These are phyloP conservation scores for Fulvia fulva DNA, from an alignment of 2,329 filamentous ascomycete species.

Conservation along the genomic window DNA sequence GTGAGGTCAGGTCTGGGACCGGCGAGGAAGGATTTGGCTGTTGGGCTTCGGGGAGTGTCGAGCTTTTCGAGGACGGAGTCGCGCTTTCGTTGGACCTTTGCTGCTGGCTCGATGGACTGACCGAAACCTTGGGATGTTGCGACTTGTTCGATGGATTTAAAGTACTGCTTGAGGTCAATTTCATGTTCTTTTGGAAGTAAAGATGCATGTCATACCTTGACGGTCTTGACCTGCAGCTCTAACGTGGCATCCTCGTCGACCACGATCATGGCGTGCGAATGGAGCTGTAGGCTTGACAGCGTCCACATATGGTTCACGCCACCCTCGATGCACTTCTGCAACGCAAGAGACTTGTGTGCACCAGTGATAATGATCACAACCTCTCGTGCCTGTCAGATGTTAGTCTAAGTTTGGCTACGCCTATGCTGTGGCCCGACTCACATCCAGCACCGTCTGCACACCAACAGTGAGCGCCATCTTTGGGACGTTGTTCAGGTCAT, in stretches of 20 bases:
- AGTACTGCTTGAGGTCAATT: conserved; percentile 37
- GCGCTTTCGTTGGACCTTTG: conserved; percentile 31
- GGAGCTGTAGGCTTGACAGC: conserved; percentile 73
- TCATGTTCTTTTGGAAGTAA: not conserved
- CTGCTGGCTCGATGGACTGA: conserved; percentile 39
- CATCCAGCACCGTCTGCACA: conserved; percentile 75
- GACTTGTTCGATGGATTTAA: conserved; percentile 49
- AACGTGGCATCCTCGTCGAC: conserved; percentile 68
- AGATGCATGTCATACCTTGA: conserved; percentile 28
- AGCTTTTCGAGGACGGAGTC: conserved; percentile 35
- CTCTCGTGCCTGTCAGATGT: conserved; percentile 56
- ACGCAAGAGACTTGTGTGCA: conserved; percentile 72
- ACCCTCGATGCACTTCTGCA: conserved; percentile 76
- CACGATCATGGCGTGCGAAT: conserved; percentile 76
- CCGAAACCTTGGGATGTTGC: conserved; percentile 43
- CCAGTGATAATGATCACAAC: conserved; percentile 80
- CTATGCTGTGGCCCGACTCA: too few relatives aligned
- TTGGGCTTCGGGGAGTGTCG: conserved; percentile 28
- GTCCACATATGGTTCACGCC: conserved; percentile 91
- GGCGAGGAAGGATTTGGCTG: conserved; percentile 20
- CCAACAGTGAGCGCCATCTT: conserved; percentile 81
- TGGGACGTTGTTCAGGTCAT: conserved; percentile 69
- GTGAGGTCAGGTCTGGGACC: conserved; percentile 16
- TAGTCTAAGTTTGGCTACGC: too few relatives aligned
- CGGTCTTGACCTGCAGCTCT: conserved; percentile 46